These are phyloP conservation scores for Termitomyces titanicus DNA, from an alignment of 768 basidiomycete species.

Conservation along the genomic window DNA sequence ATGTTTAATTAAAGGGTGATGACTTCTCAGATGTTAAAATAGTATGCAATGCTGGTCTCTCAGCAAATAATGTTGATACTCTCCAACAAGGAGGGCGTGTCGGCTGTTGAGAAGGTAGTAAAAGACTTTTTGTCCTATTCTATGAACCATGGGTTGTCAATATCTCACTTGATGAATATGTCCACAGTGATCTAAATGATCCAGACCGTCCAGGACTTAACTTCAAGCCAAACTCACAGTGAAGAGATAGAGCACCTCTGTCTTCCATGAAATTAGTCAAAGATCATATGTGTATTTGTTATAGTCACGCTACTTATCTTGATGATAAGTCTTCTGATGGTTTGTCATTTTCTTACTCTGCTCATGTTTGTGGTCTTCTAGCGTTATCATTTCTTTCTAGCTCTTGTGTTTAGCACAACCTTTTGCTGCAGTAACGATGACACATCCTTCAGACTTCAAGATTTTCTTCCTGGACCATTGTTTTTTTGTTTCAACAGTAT, in stretches of 20 bases:
- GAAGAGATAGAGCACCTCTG: conserved; percentile 1
- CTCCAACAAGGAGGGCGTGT: conserved; percentile 18
- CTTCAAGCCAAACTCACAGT: background rate
- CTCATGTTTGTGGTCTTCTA: background rate
- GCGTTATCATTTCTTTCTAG: background rate
- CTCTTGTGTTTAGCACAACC: background rate
- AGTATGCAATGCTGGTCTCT: conserved; percentile 18
- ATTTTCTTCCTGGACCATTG: background rate
- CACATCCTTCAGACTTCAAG: background rate
- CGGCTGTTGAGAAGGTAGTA: background rate
- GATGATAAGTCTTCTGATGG: background rate
- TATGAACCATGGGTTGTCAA: background rate
- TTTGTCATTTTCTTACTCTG: background rate
- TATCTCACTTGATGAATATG: background rate
- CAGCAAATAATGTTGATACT: no score
- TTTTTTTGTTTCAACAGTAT: no score
- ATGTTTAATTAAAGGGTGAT: conserved; percentile 8
- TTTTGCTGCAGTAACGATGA: conserved; percentile 6
- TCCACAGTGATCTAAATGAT: background rate
- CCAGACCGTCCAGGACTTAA: background rate
- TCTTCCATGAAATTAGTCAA: conserved; percentile 5
- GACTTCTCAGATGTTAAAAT: conserved; percentile 20
- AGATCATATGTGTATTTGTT: background rate
- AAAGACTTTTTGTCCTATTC: conserved; percentile 15
- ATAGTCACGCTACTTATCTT: background rate